Base-by-base conservation (phyloP, 805 yeast species). In the Barnettozyma californica region DNA sequence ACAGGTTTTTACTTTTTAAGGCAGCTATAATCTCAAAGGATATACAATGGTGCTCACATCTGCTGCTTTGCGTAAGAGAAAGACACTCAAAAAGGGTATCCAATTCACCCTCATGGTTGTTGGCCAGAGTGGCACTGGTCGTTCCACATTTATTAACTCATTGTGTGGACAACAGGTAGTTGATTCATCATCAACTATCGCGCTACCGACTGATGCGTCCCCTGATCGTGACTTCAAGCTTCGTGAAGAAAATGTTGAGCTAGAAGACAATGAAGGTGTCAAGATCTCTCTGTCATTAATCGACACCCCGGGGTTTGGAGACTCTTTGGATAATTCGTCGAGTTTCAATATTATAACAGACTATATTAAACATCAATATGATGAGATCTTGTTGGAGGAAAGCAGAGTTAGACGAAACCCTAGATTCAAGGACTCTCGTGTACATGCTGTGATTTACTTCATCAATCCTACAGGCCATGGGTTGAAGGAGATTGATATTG, bases 141-240 rank as follows among this genome's bases (percentile, higher is more conserved):
- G 96, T 64, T 85, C 96, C n/a, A 90, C 96, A 5, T 84, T 90
- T 60, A 87, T 91, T 64, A 90, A 91, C 70, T 85, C 95, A 34
- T 73, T 90, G 46, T 90, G 97, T 69, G 96, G 87, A 51, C 94
- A 90, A 55, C 82, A 85, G 57, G 90, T 90, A 35, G 92, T 86
- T 11, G 88, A 85, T 38, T 75, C 82, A 0, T 78, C 87, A 2
- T 76, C 83, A 27, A 81, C 89, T 1, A 70, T 77, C 13, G 65
- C 75, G 51, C 60, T 73, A 25, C 75, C 76, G 25, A 81, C 83
- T 34, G 88, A 83, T 54, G 63, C 61, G 4, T 62, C 71, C 8
- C 66, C 73, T 1, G 78, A 73, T 44, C 67, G 78, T 46, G 81
- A 76, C 21, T 70, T 86, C 59, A 82, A 81, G 45, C 67, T 87